phyloP scores from a whole-genome alignment of 805 yeast genomes.

The Wickerhamiella slavikovae region DNA sequence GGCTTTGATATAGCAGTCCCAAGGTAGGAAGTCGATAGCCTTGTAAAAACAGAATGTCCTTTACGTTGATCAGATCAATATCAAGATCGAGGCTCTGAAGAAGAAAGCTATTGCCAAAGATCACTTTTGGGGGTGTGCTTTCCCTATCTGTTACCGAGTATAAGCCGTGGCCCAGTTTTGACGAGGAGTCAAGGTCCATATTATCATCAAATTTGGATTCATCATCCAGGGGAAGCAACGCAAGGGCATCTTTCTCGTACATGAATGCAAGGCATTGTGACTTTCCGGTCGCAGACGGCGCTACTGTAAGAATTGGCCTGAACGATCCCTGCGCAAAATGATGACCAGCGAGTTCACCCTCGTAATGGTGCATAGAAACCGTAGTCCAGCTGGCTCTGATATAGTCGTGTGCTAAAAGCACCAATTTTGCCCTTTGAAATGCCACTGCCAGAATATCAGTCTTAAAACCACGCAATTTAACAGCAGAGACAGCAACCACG shows the following conservation, averaged over 20 bases:
- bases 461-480: conserved; percentile 25
- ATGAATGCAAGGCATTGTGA: conserved; percentile 28
- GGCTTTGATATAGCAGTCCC: conserved; percentile 41
- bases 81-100: conserved; percentile 37
- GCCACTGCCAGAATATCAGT: conserved; percentile 44
- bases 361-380: conserved; percentile 71
- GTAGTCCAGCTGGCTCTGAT: no score
- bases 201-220: conserved; percentile 11
- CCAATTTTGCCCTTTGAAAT: conserved; percentile 58
- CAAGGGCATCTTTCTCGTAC: conserved; percentile 40
- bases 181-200: conserved; percentile 24
- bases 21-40: conserved; percentile 71
- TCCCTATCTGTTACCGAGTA: no score
- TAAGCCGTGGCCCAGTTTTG: no score
- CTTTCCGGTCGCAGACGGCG: conserved; percentile 26
- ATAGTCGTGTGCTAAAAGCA: conserved; percentile 43
- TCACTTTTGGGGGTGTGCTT: no score
- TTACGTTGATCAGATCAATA: conserved; percentile 34
- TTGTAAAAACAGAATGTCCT: conserved; percentile 50
- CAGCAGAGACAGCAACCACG: conserved; percentile 33
- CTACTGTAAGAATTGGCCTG: conserved; percentile 31
- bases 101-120: conserved; percentile 44
- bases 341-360: conserved; percentile 30
- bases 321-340: conserved; percentile 15
- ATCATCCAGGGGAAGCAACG: conserved; percentile 24